These are phyloP conservation scores for Dendrocalamus latiflorus DNA, from an alignment of 202 grass and related monocot species.

Conservation along the genomic window DNA sequence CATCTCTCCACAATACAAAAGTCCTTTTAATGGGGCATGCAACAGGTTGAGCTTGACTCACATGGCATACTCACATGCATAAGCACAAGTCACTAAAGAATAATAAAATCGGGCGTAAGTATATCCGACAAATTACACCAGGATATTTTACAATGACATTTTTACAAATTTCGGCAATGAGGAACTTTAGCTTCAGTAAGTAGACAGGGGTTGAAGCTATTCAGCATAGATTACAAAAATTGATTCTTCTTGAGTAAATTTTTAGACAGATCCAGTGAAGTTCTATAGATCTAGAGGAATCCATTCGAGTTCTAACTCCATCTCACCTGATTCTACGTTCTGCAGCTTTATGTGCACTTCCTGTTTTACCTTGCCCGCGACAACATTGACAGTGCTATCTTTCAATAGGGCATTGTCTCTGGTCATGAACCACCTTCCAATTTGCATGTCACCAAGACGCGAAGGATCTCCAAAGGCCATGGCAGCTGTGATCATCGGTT, in stretches of 20 bases:
- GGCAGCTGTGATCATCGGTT: constrained; percentile 87
- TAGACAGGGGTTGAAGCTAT: constrained; percentile 12
- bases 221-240: constrained; percentile 8
- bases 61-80: background rate
- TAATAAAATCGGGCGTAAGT: background rate
- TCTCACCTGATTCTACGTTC: constrained; percentile 87
- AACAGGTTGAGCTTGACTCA: background rate
- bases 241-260: constrained; percentile 1
- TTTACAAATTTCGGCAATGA: constrained; percentile 19
- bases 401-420: constrained; percentile 76
- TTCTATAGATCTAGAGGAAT: constrained; percentile 54
- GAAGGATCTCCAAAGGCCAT: constrained; percentile 83
- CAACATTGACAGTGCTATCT: constrained; percentile 85
- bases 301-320: constrained; percentile 91
- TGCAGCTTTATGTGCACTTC: constrained; percentile 85
- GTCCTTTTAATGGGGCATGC: constrained; percentile 10
- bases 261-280: constrained; percentile 6
- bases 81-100: background rate
- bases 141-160: constrained; percentile 44
- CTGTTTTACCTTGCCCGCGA: constrained; percentile 76
- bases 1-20: background rate
- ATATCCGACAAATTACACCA: constrained; percentile 26
- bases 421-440: constrained; percentile 95
- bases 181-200: background rate
- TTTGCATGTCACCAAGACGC: constrained; percentile 75